These are phyloP conservation scores for Pythium utonaiense DNA, from an alignment of 352 stramenopile genomes.

Conservation along the genomic window DNA sequence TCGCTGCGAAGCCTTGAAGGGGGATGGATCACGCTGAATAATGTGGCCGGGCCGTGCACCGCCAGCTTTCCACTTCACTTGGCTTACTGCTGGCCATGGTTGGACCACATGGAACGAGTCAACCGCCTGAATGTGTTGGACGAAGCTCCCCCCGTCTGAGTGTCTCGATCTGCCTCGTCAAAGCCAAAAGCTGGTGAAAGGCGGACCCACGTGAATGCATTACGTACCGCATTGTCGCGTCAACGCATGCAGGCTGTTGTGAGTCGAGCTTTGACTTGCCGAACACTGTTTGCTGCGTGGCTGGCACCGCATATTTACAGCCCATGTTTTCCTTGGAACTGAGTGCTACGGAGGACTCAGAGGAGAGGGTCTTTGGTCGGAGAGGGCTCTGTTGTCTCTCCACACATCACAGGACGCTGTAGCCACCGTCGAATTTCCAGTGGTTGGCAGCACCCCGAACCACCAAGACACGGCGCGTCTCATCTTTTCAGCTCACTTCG, in stretches of 20 bases:
- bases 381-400: too few relatives aligned
- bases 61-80: not conserved
- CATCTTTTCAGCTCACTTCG: not conserved
- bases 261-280: not conserved
- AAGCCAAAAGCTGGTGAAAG: not conserved
- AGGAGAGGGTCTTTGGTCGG: too few relatives aligned
- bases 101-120: conserved; percentile 1
- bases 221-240: not conserved
- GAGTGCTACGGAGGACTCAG: too few relatives aligned
- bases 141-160: not conserved
- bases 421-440: not conserved
- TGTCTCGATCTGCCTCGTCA: not conserved
- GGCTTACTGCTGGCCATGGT: not conserved
- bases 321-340: too few relatives aligned
- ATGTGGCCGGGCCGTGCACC: not conserved
- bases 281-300: not conserved
- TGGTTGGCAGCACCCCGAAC: not conserved
- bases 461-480: not conserved
- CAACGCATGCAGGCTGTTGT: not conserved
- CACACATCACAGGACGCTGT: not conserved
- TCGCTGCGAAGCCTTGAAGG: not conserved
- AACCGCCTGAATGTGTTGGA: not conserved
- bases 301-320: not conserved
- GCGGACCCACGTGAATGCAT: not conserved
- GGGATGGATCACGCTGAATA: not conserved